Base-by-base conservation (phyloP, 495 filamentous ascomycete genomes). In the Daldinia childiae region DNA sequence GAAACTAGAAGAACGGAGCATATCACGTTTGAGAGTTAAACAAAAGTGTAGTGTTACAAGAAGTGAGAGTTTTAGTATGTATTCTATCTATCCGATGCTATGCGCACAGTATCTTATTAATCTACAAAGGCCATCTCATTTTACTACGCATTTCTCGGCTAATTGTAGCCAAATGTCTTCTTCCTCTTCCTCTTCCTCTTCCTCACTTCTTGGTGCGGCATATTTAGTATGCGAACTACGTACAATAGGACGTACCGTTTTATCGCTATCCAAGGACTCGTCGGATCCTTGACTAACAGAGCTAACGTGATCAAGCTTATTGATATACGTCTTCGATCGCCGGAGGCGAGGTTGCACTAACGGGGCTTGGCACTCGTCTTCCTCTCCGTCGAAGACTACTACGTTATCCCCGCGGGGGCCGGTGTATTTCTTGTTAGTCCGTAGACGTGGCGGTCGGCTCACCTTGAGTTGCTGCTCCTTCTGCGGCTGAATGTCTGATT, bases 91-190 rank as follows among this genome's bases (percentile, higher is more conserved):
- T 17, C 26, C 26, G 14, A 32, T 17, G 14, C 30, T 34, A 43
- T 45, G 29, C 60, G 39, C 11, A 52, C 9, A 34, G 12, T 48
- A 21, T 24, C 19, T 66, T 65, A 6, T 54, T 48, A 61, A 32
- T 32, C 57, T 74, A 62, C 41, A 32, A 45, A 8, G 36, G 21
- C 43, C 38, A 51, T 54, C 67, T 71, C 43, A 55, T 7, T 1
- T 15, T 41, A 29, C 41, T n/a, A 15, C 29, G 12, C 26, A 54
- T 54, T 48, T 8, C 65, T 51, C 17, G 29, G 67, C 71, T 45
- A 67, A 14, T 50, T 39, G n/a, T 17, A 74, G 38, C 71, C 71
- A 74, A 15, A 71, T 62, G 21, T 74, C 71, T 43, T 69, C 65
- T n/a, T 61, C 57, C 3, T 74, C 71, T 43, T 69, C 65, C 12